Percentiles rank a stretch among this genome's conserved stretches.
These are phyloP conservation scores for Corallochytrium limacisporum DNA, from an alignment of 78 protist genomes.

Conservation along the genomic window DNA sequence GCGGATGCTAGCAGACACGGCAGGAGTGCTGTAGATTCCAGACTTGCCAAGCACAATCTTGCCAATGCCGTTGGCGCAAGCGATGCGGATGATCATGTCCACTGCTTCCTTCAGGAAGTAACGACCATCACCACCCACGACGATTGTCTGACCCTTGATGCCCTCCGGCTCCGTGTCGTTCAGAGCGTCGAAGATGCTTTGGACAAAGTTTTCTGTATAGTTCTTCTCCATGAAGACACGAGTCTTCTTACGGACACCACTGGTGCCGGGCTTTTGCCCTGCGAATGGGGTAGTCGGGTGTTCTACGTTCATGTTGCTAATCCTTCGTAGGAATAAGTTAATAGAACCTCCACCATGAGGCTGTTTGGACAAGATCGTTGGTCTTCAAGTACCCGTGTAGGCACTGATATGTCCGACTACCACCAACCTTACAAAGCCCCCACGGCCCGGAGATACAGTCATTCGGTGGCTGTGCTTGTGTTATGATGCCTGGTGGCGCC, in stretches of 20 bases:
- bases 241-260: slow-evolving; percentile 65
- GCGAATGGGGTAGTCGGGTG: neutral
- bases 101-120: slow-evolving; percentile 54
- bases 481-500: too few relatives aligned
- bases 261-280: neutral
- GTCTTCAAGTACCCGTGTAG: too few relatives aligned
- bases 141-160: too few relatives aligned
- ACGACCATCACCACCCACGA: slow-evolving; percentile 93
- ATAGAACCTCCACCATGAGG: too few relatives aligned
- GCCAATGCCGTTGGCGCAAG: slow-evolving; percentile 64
- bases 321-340: too few relatives aligned
- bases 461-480: too few relatives aligned
- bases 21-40: slow-evolving; percentile 91
- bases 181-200: slow-evolving; percentile 43
- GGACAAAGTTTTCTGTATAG: slow-evolving; percentile 84
- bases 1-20: slow-evolving; percentile 74
- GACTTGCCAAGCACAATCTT: slow-evolving; percentile 50
- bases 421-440: too few relatives aligned
- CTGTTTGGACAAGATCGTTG: too few relatives aligned
- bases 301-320: too few relatives aligned
- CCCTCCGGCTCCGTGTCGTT: slow-evolving; percentile 13
- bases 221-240: slow-evolving; percentile 23
- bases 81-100: slow-evolving; percentile 71
- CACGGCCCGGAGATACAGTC: too few relatives aligned
- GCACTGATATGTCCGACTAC: too few relatives aligned